Evolutionary conservation across 306 rosid species (phyloP).

Genomic region (Cicer judaicum): DNA sequence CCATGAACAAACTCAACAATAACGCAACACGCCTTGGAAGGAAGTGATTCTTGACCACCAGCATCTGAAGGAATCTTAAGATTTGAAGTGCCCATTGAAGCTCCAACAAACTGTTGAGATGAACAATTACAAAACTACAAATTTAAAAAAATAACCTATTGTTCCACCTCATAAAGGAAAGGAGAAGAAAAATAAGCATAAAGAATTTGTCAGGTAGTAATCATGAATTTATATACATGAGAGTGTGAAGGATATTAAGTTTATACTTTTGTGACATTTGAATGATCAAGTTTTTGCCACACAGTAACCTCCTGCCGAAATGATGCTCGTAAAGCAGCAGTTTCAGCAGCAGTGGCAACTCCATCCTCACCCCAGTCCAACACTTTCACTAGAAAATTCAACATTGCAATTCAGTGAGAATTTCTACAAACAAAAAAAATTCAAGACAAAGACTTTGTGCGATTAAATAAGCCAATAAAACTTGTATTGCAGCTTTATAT

Average conservation of each 20-base stretch:
- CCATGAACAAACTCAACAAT: conserved; percentile 79
- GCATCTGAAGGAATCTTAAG: conserved; percentile 60
- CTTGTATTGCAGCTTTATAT: not conserved
- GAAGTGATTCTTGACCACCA: conserved; percentile 48
- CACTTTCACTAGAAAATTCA: conserved; percentile 72
- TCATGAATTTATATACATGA: conserved; percentile 31
- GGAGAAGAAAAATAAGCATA: not conserved
- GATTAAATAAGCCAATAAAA: not conserved
- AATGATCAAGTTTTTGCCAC: conserved; percentile 93
- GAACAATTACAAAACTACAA: conserved; percentile 21
- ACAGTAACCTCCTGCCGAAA: conserved; percentile 92
- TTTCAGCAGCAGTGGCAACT: conserved; percentile 62
- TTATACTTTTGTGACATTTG: conserved; percentile 84
- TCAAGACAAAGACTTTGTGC: not conserved
- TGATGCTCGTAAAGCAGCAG: conserved; percentile 70
- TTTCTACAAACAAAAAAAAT: conserved; percentile 21
- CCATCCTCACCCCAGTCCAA: conserved; percentile 98
- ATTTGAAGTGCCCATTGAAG: conserved; percentile 79
- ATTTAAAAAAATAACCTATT: not conserved
- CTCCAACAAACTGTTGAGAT: conserved; percentile 75
- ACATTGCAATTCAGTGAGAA: conserved; percentile 45
- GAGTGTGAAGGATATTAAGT: conserved; percentile 36
- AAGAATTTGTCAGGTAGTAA: conserved; percentile 1
- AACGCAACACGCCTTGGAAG: conserved; percentile 76
- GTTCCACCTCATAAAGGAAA: not conserved